Evolutionary conservation across 768 basidiomycete genomes (phyloP).

Genomic region (Fomitopsis serialis): DNA sequence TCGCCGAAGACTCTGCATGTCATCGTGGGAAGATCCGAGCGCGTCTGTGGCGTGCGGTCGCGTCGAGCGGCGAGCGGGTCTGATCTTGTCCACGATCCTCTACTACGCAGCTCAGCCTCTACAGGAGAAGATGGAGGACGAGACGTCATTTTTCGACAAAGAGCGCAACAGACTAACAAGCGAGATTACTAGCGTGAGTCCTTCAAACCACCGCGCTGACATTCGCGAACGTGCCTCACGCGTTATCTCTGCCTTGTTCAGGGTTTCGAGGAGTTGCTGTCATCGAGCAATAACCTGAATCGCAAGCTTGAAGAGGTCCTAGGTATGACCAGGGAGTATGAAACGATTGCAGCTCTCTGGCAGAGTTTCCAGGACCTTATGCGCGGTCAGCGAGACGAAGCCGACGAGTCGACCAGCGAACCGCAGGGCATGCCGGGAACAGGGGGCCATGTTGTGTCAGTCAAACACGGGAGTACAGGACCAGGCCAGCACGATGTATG

Average conservation of each 20-base stretch:
- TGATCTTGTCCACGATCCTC: background rate
- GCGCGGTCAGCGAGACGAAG: slow-evolving; percentile 34
- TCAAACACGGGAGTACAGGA: slow-evolving; percentile 17
- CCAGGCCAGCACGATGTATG: background rate
- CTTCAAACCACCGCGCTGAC: background rate
- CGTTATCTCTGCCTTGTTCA: slow-evolving; percentile 18
- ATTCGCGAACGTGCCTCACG: background rate
- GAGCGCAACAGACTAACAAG: slow-evolving; percentile 71
- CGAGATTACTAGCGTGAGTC: slow-evolving; percentile 65
- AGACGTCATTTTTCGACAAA: slow-evolving; percentile 63
- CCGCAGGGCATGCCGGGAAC: slow-evolving; percentile 57
- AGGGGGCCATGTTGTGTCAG: slow-evolving; percentile 55
- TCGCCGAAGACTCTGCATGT: background rate
- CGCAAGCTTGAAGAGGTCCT: slow-evolving; percentile 89
- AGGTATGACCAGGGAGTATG: slow-evolving; percentile 90
- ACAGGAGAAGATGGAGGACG: slow-evolving; percentile 21
- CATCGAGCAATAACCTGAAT: slow-evolving; percentile 80
- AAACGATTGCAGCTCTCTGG: slow-evolving; percentile 84
- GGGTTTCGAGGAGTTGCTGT: slow-evolving; percentile 87
- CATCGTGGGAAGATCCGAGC: background rate
- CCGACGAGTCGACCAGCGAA: slow-evolving; percentile 16
- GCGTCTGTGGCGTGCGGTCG: background rate
- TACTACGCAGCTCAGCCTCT: background rate
- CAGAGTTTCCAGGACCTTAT: slow-evolving; percentile 75
- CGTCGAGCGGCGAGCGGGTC: background rate